These are phyloP conservation scores for Boletus huronensis DNA, from an alignment of 768 basidiomycete genomes.

Conservation along the genomic window DNA sequence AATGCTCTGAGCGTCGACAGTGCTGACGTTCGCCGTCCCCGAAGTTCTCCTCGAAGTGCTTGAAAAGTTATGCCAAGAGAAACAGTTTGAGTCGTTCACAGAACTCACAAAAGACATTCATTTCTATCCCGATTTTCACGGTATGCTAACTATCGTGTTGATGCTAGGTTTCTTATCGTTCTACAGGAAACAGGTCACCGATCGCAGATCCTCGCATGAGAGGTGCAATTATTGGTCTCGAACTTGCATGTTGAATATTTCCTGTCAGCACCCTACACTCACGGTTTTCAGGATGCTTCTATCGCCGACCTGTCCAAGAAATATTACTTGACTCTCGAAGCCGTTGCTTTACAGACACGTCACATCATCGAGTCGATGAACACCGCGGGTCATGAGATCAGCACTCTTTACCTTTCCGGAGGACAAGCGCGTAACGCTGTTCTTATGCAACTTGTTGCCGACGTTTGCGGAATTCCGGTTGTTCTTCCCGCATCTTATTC, in stretches of 20 bases:
- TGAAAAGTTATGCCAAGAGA: constrained; percentile 58
- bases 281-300: constrained; percentile 51
- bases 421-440: constrained; percentile 88
- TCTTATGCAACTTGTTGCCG: constrained; percentile 87
- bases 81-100: constrained; percentile 57
- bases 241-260: constrained; percentile 48
- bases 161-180: background rate
- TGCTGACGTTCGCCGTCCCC: background rate
- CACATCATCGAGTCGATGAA: constrained; percentile 94
- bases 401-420: constrained; percentile 87
- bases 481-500: constrained; percentile 74
- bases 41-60: constrained; percentile 73
- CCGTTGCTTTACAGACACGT: constrained; percentile 90
- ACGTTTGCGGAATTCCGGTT: constrained; percentile 78
- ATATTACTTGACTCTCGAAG: constrained; percentile 88
- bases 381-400: constrained; percentile 75
- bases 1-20: background rate
- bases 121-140: constrained; percentile 94
- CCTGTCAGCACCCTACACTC: background rate
- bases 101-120: constrained; percentile 90
- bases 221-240: constrained; percentile 85
- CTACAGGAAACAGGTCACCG: constrained; percentile 88
- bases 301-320: constrained; percentile 82
- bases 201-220: constrained; percentile 95
- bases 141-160: constrained; percentile 35